Evolutionary conservation across 2,329 filamentous ascomycete species (phyloP), one percentile per base, ranked within the genome.

Genomic region (Trichoderma arundinaceum): DNA sequence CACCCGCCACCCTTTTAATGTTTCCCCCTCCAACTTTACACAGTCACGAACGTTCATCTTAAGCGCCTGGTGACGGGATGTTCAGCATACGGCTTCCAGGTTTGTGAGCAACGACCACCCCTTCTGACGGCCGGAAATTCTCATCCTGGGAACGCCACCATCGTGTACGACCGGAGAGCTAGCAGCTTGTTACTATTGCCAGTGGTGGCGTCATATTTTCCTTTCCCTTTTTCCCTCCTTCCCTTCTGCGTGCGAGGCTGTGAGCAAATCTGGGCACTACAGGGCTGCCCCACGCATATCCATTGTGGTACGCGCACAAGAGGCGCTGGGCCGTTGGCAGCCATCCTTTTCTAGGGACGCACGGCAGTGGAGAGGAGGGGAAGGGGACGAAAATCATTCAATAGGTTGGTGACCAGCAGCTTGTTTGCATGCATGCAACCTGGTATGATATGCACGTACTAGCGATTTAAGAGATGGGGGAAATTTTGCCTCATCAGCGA

Each of bases 401-500:
- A 44, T 35, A 12, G 38, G 49, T 61, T 66, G 56, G 64, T 61
- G 64, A 61, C 64, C 9, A 56, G 43, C 49, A 48, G 64, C 39
- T 43, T 61, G 57, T 49, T 62, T 66, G 56, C 49, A 8, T 57
- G 64, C 58, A 66, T 61, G 51, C 64, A 46, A 53, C 46, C 57
- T 52, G 48, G 56, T 44, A 46, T 53, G 53, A 60, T 65, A 65
- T 65, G 63, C 63, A 65, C 56, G 39, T 43, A 44, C 48, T 63
- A 54, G 49, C 59, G 59, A 63, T 53, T 43, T 38, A 28, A 53
- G 49, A 53, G 28, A 63, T 44, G 48, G 59, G 59, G 58, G 54
- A n/a, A 22, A 19, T 48, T 58, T 46, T 63, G 49, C 59, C 39
- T 63, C 49, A 38, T 43, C 51, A 44, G 49, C 52, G 41, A 66